These are phyloP conservation scores for Ogataea haglerorum DNA, from an alignment of 805 yeast species.

Conservation along the genomic window DNA sequence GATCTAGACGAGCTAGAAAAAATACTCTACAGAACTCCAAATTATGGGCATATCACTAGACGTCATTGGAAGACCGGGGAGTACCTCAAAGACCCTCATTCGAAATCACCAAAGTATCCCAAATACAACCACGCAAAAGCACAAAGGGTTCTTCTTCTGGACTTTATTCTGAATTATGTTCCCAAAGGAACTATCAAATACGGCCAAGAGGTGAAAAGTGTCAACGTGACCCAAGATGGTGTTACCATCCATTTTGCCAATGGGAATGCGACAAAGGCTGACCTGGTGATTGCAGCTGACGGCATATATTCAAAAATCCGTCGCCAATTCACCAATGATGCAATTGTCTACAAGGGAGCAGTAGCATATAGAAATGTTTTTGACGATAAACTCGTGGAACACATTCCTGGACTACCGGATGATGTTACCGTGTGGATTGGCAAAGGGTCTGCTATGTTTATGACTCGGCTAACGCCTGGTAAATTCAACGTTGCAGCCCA, in stretches of 20 bases:
- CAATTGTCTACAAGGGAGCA: conserved; percentile 8
- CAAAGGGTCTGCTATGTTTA: conserved; percentile 6
- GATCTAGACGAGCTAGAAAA: conserved; percentile 6
- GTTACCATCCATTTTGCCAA: conserved; percentile 1
- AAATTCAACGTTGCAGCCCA: conserved; percentile 10
- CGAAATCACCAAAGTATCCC: not conserved
- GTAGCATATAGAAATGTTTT: conserved; percentile 10
- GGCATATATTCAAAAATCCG: conserved; percentile 10
- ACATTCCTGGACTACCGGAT: conserved; percentile 6
- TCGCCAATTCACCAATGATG: conserved; percentile 7
- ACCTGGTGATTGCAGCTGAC: conserved; percentile 8
- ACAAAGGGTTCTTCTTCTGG: conserved; percentile 4
- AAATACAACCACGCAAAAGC: conserved; percentile 1
- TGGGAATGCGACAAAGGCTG: not conserved
- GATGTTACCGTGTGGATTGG: conserved; percentile 10
- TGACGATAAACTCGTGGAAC: conserved; percentile 4
- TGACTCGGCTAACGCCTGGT: conserved; percentile 7
- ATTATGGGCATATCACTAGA: conserved; percentile 2
- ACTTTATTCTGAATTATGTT: conserved; percentile 4
- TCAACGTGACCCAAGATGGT: not conserved
- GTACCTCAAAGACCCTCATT: not conserved
- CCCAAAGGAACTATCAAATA: conserved; percentile 6
- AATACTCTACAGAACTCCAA: conserved; percentile 1
- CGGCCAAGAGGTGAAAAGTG: conserved; percentile 1
- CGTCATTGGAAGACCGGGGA: conserved; percentile 15